Evolutionary conservation across 139 green algal species (phyloP).

Genomic region (Pleodorina starrii): DNA sequence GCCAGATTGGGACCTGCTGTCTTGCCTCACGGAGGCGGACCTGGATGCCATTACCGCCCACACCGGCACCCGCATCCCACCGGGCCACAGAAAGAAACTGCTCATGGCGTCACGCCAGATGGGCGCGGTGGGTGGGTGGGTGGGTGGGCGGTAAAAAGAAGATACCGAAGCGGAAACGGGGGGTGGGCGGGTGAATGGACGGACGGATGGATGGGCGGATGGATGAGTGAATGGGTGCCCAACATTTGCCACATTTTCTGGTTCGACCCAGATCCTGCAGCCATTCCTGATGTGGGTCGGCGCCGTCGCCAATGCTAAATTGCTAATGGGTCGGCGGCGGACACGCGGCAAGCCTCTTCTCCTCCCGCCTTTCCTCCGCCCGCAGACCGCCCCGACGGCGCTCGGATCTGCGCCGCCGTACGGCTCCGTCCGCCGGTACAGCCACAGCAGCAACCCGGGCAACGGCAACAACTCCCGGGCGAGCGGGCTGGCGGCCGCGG

Average conservation of each 20-base stretch:
- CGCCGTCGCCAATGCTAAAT: too few species aligned
- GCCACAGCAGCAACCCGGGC: conserved; percentile 39
- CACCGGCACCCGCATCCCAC: conserved; percentile 20
- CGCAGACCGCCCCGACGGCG: not conserved
- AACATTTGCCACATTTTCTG: too few species aligned
- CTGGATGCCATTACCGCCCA: conserved; percentile 21
- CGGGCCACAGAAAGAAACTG: conserved; percentile 44
- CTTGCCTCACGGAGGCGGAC: conserved; percentile 27
- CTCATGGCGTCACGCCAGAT: conserved; percentile 35
- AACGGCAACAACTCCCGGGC: not conserved
- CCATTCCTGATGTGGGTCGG: too few species aligned
- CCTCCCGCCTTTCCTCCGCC: not conserved
- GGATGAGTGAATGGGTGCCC: too few species aligned
- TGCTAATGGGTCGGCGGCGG: too few species aligned
- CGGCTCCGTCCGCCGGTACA: conserved; percentile 17
- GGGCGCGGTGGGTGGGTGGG: not conserved
- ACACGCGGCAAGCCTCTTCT: not conserved
- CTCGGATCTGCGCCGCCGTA: not conserved
- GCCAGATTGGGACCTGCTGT: conserved; percentile 44
- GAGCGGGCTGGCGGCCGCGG: conserved; percentile 7
- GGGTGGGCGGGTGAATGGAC: too few species aligned
- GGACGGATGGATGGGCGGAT: too few species aligned
- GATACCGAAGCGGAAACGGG: too few species aligned
- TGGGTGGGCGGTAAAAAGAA: too few species aligned
- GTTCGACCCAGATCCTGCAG: too few species aligned